Percentiles rank a stretch among this genome's conserved stretches.
These are phyloP conservation scores for Lachancea mirantina DNA, from an alignment of 805 yeast genomes.

Conservation along the genomic window DNA sequence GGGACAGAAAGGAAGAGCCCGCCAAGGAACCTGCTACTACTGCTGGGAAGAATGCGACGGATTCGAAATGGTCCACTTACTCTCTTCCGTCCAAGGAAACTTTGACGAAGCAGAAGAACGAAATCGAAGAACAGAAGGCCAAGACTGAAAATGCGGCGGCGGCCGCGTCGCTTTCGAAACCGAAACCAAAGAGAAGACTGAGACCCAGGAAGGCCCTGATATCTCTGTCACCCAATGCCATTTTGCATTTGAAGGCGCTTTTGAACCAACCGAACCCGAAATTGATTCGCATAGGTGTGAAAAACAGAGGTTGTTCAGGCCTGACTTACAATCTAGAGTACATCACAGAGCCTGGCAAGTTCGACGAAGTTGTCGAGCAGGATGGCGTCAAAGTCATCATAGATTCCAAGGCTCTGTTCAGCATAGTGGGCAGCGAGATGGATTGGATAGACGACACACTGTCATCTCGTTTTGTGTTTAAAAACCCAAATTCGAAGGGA, in stretches of 20 bases:
- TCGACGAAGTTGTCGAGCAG: conserved; percentile 88
- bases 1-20: no score
- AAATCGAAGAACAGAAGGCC: conserved; percentile 15
- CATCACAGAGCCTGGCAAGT: conserved; percentile 85
- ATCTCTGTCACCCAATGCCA: conserved; percentile 68
- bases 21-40: background rate
- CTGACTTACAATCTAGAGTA: conserved; percentile 86
- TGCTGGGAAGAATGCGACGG: background rate
- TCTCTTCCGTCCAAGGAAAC: conserved; percentile 39
- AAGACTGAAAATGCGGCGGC: conserved; percentile 2
- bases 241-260: conserved; percentile 58
- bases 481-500: conserved; percentile 94
- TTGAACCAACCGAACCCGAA: conserved; percentile 80
- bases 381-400: conserved; percentile 89
- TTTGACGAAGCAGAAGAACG: conserved; percentile 34
- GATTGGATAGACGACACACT: conserved; percentile 96
- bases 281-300: conserved; percentile 87
- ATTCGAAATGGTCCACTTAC: conserved; percentile 39
- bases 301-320: conserved; percentile 95
- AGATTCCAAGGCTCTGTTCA: conserved; percentile 92
- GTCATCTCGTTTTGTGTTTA: conserved; percentile 82
- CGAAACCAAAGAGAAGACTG: conserved; percentile 52
- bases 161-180: conserved; percentile 15
- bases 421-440: conserved; percentile 96
- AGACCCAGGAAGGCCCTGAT: conserved; percentile 89